A percentile compares a stretch with the other conserved stretches of the same genome.
phyloP scores from a whole-genome alignment of 2,329 filamentous ascomycete species.

The Penicillium aurantiogriseum region DNA sequence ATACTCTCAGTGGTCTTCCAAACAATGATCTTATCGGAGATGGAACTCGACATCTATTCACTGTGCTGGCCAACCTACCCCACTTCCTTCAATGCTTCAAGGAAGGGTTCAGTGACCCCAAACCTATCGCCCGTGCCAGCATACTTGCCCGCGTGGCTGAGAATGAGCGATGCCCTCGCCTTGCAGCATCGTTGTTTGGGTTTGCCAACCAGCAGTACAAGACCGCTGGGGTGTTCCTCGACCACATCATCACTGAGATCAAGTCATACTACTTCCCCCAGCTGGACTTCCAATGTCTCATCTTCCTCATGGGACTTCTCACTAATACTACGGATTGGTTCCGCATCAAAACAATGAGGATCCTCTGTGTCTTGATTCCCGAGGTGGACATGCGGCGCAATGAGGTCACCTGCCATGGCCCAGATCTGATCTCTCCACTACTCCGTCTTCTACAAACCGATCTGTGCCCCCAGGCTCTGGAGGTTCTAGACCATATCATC shows the following conservation, averaged over 20 bases:
- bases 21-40: conserved; percentile 79
- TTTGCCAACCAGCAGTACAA: conserved; percentile 68
- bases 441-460: conserved; percentile 87
- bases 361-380: conserved; percentile 79
- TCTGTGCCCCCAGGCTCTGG: conserved; percentile 86
- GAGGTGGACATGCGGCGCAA: conserved; percentile 90
- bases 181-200: conserved; percentile 67
- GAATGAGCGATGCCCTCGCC: conserved; percentile 63
- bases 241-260: conserved; percentile 70
- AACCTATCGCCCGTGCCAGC: conserved; percentile 63
- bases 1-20: conserved; percentile 74
- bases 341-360: conserved; percentile 87
- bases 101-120: conserved; percentile 54
- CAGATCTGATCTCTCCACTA: conserved; percentile 90
- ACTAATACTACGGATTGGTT: conserved; percentile 89
- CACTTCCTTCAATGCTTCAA: conserved; percentile 80
- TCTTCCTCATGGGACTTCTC: conserved; percentile 85
- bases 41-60: conserved; percentile 77
- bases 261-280: conserved; percentile 75
- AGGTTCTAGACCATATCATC: conserved; percentile 93
- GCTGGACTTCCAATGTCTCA: conserved; percentile 79
- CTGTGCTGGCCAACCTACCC: conserved; percentile 87
- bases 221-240: conserved; percentile 71
- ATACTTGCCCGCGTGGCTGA: conserved; percentile 72
- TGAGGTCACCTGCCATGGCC: conserved; percentile 85